Evolutionary conservation across 2,329 filamentous ascomycete genomes (phyloP), one percentile per base, ranked within the genome.

Genomic region (Diaporthe eres): DNA sequence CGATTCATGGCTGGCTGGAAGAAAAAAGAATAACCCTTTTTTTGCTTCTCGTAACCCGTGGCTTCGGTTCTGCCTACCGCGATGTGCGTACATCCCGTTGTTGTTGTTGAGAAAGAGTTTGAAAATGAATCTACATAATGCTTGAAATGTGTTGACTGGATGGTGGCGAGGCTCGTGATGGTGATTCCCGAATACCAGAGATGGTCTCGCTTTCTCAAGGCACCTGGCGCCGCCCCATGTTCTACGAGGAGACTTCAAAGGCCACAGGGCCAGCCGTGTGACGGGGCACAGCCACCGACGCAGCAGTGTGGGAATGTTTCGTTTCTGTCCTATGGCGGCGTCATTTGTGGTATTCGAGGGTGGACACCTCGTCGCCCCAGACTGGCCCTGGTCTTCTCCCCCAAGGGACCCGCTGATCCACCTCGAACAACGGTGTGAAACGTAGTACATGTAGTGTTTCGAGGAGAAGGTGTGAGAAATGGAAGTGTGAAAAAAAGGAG

Each of bases 71-170:
- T 49, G 42, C 42, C 61, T 22, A 31, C 31, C 13, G 28, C 42
- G 25, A 34, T 34, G 42, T 67, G 34, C 25, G 44, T 31, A 15
- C 22, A 28, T 15, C 22, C 34, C 31, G 58, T 63, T 44, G 65
- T 70, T 68, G 31, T n/a, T 42, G 58, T 8, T 13, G 37, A 42
- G 39, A 42, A 55, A 42, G 31, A 25, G 34, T 55, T 53, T 70
- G 65, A 28, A 49, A 55, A 70, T 55, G 34, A 53, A 70, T 55
- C 65, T 70, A 70, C 22, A 42, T 70, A 55, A 70, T 42, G n/a
- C 13, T 42, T 70, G 49, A 42, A n/a, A 53, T 65, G 31, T 39
- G 39, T 39, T 68, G 63, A 22, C 22, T 55, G 49, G 34, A 19
- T 9, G 53, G 53, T 70, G 34, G n/a, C 49, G 31, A 70, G 34